Percentiles rank a stretch among this genome's conserved stretches.
Evolutionary conservation across 2,329 filamentous ascomycete species (phyloP).

Genomic region (Aspergillus hiratsukae): DNA sequence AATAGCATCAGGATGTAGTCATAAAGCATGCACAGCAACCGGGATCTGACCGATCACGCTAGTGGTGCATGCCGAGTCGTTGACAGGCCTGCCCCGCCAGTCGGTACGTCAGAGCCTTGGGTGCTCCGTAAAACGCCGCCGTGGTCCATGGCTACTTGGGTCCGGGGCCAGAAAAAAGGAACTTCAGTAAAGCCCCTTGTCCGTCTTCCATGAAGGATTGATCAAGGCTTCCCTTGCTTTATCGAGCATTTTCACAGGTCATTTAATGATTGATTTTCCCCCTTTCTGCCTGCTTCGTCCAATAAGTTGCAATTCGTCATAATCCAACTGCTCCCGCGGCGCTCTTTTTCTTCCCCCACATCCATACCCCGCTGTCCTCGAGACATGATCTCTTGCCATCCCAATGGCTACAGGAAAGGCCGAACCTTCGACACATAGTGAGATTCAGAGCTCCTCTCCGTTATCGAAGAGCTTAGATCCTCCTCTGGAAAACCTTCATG

Average conservation of each 20-base stretch:
- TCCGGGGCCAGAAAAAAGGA: neutral
- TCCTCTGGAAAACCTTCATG: conserved; percentile 20
- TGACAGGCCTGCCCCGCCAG: conserved; percentile 2
- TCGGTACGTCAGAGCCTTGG: conserved; percentile 1
- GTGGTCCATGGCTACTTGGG: neutral
- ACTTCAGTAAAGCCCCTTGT: neutral
- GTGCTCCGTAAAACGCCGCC: neutral
- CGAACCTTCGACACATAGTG: conserved; percentile 30
- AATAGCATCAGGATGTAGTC: neutral
- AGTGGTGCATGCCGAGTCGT: neutral
- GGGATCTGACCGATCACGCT: neutral
- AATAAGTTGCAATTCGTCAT: neutral
- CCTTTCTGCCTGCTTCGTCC: neutral
- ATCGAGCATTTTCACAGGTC: neutral
- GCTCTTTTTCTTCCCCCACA: conserved; percentile 9
- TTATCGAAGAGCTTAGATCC: conserved; percentile 13
- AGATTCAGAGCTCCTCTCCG: conserved; percentile 20
- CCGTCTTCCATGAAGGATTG: neutral
- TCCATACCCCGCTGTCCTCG: conserved; percentile 12
- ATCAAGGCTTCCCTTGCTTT: neutral
- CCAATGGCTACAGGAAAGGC: conserved; percentile 39
- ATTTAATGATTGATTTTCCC: neutral
- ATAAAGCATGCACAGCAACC: neutral
- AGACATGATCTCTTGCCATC: conserved; percentile 32
- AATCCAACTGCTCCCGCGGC: conserved; percentile 13